Evolutionary conservation across 495 filamentous ascomycete genomes (phyloP).

Genomic region (Lichina pygmaea): DNA sequence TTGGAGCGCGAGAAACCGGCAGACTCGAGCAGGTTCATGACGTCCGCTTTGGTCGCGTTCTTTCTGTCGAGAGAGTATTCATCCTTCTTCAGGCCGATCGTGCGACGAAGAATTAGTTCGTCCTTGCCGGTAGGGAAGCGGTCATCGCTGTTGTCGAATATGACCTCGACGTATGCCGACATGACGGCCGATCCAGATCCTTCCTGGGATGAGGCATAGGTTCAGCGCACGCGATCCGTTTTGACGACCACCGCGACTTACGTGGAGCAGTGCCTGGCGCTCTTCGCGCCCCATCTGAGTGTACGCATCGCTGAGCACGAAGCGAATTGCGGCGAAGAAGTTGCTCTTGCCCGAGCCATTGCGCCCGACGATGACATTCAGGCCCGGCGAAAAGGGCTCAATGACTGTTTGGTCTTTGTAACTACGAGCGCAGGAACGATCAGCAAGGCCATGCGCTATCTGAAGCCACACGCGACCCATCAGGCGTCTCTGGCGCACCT

Average conservation of each 20-base stretch:
- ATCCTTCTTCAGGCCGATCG: constrained; percentile 93
- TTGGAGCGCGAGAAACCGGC: constrained; percentile 94
- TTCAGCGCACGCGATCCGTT: too few relatives aligned
- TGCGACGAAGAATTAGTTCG: constrained; percentile 71
- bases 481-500: constrained; percentile 28
- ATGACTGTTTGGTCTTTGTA: constrained; percentile 99
- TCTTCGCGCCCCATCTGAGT: constrained; percentile 89
- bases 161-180: constrained; percentile 96
- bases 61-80: constrained; percentile 94
- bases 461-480: neutral
- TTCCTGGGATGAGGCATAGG: constrained; percentile 24
- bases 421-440: constrained; percentile 19
- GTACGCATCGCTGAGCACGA: constrained; percentile 94
- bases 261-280: constrained; percentile 76
- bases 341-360: constrained; percentile 99
- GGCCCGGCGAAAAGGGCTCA: constrained; percentile 90
- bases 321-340: constrained; percentile 98
- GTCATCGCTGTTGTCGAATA: constrained; percentile 93
- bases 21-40: constrained; percentile 85
- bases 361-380: constrained; percentile 96
- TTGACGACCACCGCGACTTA: constrained; percentile 10
- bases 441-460: neutral
- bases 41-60: constrained; percentile 81
- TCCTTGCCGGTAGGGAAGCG: constrained; percentile 85
- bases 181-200: constrained; percentile 92